Evolutionary conservation across 768 basidiomycete species (phyloP).

Genomic region (Paxillus involutus): DNA sequence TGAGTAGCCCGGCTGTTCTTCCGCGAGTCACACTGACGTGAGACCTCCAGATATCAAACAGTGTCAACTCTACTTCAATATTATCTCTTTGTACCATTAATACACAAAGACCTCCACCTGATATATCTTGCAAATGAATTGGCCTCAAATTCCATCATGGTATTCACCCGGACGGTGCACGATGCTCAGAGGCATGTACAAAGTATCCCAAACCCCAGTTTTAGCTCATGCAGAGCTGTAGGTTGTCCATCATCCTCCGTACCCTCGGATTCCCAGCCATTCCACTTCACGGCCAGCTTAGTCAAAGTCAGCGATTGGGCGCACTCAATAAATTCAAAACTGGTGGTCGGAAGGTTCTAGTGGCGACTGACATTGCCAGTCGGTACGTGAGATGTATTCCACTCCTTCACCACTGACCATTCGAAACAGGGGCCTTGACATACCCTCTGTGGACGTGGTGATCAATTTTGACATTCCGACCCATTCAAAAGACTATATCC

Average conservation of each 20-base stretch:
- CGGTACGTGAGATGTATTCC: slow-evolving; percentile 49
- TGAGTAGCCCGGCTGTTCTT: slow-evolving; percentile 36
- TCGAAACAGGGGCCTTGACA: slow-evolving; percentile 78
- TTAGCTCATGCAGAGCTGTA: slow-evolving; percentile 24
- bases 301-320: slow-evolving; percentile 90
- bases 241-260: slow-evolving; percentile 86
- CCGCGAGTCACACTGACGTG: not conserved
- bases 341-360: slow-evolving; percentile 86
- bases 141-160: slow-evolving; percentile 90
- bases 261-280: slow-evolving; percentile 93
- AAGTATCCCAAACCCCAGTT: not conserved
- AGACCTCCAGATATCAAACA: slow-evolving; percentile 79
- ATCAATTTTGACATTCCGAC: slow-evolving; percentile 98
- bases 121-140: slow-evolving; percentile 87
- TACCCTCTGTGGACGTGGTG: slow-evolving; percentile 93
- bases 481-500: slow-evolving; percentile 99
- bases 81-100: slow-evolving; percentile 90
- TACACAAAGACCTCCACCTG: slow-evolving; percentile 89
- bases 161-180: slow-evolving; percentile 94
- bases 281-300: slow-evolving; percentile 93
- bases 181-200: slow-evolving; percentile 74
- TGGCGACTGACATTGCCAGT: slow-evolving; percentile 96
- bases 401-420: slow-evolving; percentile 5
- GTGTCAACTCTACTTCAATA: slow-evolving; percentile 94
- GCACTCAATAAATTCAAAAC: slow-evolving; percentile 95